Evolutionary conservation across 495 filamentous ascomycete genomes (phyloP).

Genomic region (Xylaria intraflava): DNA sequence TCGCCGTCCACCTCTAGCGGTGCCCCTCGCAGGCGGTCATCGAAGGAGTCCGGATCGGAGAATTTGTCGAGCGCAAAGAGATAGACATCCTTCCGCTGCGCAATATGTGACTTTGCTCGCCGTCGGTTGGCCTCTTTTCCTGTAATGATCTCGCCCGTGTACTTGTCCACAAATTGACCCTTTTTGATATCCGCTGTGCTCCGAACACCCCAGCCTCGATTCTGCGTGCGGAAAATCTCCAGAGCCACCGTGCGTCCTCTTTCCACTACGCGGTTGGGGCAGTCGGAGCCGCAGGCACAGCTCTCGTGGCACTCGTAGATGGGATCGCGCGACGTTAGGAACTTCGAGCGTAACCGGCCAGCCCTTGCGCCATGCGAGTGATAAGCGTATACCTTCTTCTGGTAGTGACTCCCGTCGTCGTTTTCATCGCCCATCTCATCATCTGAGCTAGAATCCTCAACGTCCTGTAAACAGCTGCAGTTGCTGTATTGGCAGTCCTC

Average conservation of each 20-base stretch:
- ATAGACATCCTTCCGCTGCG: slow-evolving; percentile 56
- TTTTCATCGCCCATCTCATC: slow-evolving; percentile 16
- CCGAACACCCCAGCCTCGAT: slow-evolving; percentile 78
- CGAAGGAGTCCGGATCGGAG: slow-evolving; percentile 40
- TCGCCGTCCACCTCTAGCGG: slow-evolving; percentile 51
- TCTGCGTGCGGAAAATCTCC: slow-evolving; percentile 72
- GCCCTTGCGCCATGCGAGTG: slow-evolving; percentile 34
- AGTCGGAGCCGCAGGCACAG: slow-evolving; percentile 60
- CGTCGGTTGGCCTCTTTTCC: slow-evolving; percentile 59
- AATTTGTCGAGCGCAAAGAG: slow-evolving; percentile 84
- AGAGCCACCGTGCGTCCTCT: slow-evolving; percentile 66
- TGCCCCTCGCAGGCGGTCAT: slow-evolving; percentile 33
- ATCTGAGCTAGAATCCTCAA: slow-evolving; percentile 32
- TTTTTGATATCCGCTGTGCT: slow-evolving; percentile 58
- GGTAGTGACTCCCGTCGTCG: slow-evolving; percentile 1
- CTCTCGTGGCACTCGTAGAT: slow-evolving; percentile 79
- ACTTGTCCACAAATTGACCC: slow-evolving; percentile 84
- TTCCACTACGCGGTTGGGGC: slow-evolving; percentile 77
- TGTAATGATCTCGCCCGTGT: slow-evolving; percentile 84
- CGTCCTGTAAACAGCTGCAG: slow-evolving; percentile 50
- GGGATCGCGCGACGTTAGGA: slow-evolving; percentile 48
- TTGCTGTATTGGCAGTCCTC: slow-evolving; percentile 41
- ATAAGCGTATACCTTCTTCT: slow-evolving; percentile 39
- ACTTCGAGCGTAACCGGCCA: slow-evolving; percentile 35
- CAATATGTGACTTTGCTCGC: slow-evolving; percentile 43